Conservation (phyloP, 352 stramenopile genomes). For the Pythium aristosporum region DNA sequence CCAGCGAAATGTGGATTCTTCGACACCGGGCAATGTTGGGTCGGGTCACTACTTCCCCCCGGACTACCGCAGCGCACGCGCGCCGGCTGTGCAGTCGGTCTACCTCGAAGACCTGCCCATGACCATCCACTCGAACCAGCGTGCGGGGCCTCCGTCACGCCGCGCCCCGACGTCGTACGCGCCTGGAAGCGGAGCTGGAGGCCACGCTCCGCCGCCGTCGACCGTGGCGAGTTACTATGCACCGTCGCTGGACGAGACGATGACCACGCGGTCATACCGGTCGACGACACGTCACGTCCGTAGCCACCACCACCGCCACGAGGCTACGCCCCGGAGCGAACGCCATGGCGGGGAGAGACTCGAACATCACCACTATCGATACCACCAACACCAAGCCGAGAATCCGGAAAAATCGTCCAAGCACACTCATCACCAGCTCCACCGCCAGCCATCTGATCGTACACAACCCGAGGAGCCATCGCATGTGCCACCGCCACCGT, state of each 20-base stretch:
- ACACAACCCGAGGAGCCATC: neutral
- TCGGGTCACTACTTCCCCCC: constrained; percentile 17
- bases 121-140: constrained; percentile 14
- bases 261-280: neutral
- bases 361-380: constrained; percentile 4
- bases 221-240: constrained; percentile 23
- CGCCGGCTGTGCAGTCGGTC: constrained; percentile 22
- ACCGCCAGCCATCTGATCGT: neutral
- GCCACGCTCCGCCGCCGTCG: constrained; percentile 1
- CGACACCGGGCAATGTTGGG: constrained; percentile 20
- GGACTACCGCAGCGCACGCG: constrained; percentile 18
- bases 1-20: constrained; percentile 24
- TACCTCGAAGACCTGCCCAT: constrained; percentile 27
- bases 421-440: constrained; percentile 1
- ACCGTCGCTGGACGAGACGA: constrained; percentile 13
- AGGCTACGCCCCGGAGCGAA: constrained; percentile 13
- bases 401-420: neutral
- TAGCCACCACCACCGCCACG: constrained; percentile 9
- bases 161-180: constrained; percentile 12
- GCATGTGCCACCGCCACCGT: neutral
- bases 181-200: neutral
- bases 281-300: constrained; percentile 5
- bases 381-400: neutral
- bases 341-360: constrained; percentile 12
- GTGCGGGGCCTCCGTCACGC: constrained; percentile 1